Base-by-base conservation (phyloP, 208 protist genomes). In the Trypanosoma cruzi region DNA sequence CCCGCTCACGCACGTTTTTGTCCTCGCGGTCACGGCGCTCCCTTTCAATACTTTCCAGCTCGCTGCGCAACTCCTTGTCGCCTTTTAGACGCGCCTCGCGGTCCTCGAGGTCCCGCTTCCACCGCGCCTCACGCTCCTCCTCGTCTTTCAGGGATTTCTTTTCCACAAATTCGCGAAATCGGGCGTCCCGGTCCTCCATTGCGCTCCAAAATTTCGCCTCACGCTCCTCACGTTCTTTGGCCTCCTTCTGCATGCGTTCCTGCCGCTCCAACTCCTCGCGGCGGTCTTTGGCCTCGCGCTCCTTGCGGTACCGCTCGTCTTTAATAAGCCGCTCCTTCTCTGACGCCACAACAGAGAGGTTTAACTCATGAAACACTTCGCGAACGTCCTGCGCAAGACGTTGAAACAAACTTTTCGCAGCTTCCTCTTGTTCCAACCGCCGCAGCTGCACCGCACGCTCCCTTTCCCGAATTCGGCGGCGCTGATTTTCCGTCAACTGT, bases 291-390 rank as follows among this genome's bases (percentile, higher is more conserved):
- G 70, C 71, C 72, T 95, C 93, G 0, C 89, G 84, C 68, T 96
- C 93, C 49, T 83, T 87, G 22, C 90, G 90, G 65, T 96, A 97
- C 13, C 90, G 86, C 74, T 95, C 93, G 52, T 97, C 93, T 65
- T 94, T 96, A n/a, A 95, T 74, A 3, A 96, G 81, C 2, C 93
- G 84, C 79, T 97, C 90, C 74, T 94, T 94, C 57, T 97, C 93
- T 11, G 93, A 87, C 0, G 93, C 88, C 7, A 97, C 90, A 24
- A 97, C 87, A 49, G 90, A 88, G 8, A 97, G 74, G 73, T 95
- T 96, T 3, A 97, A 82, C 71, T 97, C 93, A 62, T 95, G 88
- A 68, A 97, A 97, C 8, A 97, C 89, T 24, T 94, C 88, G 5
- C 90, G 79, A 22, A 97, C 89, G 66, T 97, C 93, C 60, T 96